phyloP scores from a whole-genome alignment of 1,139 yeast species.

The Sporopachydermia cereana region DNA sequence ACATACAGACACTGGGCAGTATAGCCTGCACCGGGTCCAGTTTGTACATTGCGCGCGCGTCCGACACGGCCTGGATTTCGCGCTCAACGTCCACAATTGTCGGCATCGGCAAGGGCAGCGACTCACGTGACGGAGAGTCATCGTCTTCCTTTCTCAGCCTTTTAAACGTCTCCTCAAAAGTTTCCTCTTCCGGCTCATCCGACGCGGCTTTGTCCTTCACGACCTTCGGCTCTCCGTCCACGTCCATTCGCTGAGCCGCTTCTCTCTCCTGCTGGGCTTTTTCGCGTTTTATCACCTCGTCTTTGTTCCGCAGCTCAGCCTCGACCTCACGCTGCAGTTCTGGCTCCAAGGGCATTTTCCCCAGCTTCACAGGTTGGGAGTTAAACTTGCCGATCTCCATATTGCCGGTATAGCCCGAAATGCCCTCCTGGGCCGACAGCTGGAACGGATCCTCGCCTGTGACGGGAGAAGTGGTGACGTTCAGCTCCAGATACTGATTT shows the following conservation, averaged over 20 bases:
- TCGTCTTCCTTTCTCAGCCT: conserved; percentile 31
- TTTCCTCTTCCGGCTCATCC: conserved; percentile 18
- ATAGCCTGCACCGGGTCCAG: conserved; percentile 61
- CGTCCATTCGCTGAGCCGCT: conserved; percentile 1
- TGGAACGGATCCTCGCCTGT: conserved; percentile 24
- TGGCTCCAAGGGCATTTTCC: conserved; percentile 75
- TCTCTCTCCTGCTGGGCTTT: neutral
- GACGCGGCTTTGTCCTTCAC: conserved; percentile 18
- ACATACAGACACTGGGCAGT: conserved; percentile 94
- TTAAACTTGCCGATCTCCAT: conserved; percentile 44
- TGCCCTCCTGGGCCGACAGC: conserved; percentile 51
- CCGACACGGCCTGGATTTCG: conserved; percentile 69
- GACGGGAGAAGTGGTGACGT: conserved; percentile 29
- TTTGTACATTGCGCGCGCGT: conserved; percentile 63
- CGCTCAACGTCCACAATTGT: conserved; percentile 70
- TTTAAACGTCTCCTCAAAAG: conserved; percentile 38
- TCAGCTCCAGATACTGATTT: conserved; percentile 74
- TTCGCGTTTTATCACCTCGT: conserved; percentile 28
- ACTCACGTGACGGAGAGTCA: conserved; percentile 66
- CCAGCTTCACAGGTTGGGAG: conserved; percentile 65
- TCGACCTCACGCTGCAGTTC: conserved; percentile 79
- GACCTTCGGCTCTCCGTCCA: neutral
- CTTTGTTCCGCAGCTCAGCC: conserved; percentile 69
- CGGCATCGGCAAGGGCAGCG: conserved; percentile 76
- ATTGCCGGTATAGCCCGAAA: conserved; percentile 42